These are phyloP conservation scores for Retiboletus fuscus DNA, from an alignment of 1,284 basidiomycete genomes.

Conservation along the genomic window DNA sequence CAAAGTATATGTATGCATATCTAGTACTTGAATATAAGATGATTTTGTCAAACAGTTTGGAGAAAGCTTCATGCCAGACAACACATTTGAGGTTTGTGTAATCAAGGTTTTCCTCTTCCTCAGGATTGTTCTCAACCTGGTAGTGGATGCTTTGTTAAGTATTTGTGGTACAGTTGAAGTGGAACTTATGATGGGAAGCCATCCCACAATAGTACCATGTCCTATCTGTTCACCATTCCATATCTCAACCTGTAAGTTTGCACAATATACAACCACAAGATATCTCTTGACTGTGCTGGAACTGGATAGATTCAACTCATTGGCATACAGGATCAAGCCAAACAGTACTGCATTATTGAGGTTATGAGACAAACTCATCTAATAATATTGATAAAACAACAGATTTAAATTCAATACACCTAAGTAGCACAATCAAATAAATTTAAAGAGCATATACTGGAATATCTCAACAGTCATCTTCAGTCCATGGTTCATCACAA, in stretches of 20 bases:
- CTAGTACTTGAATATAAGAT: no score
- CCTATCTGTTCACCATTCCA: conserved; percentile 54
- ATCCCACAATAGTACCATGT: conserved; percentile 52
- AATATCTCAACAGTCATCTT: neutral
- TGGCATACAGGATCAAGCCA: conserved; percentile 3
- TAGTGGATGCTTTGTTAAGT: no score
- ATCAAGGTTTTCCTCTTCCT: no score
- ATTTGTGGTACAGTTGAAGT: no score
- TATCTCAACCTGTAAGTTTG: conserved; percentile 53
- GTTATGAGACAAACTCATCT: neutral
- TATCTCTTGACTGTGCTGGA: conserved; percentile 55
- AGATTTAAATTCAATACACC: neutral
- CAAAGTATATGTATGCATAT: no score
- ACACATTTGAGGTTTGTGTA: no score
- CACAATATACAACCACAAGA: conserved; percentile 54
- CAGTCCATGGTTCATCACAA: neutral
- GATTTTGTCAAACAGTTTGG: no score
- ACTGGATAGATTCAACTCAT: neutral
- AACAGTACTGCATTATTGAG: neutral
- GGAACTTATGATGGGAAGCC: no score
- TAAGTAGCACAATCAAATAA: conserved; percentile 4
- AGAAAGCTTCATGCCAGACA: no score
- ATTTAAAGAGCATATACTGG: neutral
- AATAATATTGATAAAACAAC: neutral
- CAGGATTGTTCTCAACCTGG: no score